Evolutionary conservation across 1,284 basidiomycete genomes (phyloP).

Genomic region (Cutaneotrichosporon curvatum): DNA sequence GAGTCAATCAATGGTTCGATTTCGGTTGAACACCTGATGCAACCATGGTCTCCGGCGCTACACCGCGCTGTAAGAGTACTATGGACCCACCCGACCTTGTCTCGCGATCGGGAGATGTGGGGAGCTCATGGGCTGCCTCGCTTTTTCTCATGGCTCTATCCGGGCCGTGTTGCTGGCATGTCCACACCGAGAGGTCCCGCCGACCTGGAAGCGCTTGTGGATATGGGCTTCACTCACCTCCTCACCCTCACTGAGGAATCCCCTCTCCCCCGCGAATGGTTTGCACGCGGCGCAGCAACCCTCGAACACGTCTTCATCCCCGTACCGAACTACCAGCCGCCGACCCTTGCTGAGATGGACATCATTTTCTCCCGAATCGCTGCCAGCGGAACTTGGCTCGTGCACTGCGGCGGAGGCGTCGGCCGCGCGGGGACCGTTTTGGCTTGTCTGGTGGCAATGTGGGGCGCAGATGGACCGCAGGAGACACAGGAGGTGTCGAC

Average conservation of each 20-base stretch:
- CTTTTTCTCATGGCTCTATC: conserved; percentile 58
- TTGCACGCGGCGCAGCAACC: conserved; percentile 46
- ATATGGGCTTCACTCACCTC: conserved; percentile 54
- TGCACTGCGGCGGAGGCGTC: conserved; percentile 60
- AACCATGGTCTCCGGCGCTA: conserved; percentile 49
- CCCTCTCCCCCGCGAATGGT: conserved; percentile 52
- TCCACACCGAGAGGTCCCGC: conserved; percentile 53
- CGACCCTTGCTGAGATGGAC: conserved; percentile 58
- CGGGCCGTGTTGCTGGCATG: conserved; percentile 56
- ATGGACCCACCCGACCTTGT: conserved; percentile 10
- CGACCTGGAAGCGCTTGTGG: conserved; percentile 51
- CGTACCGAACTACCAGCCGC: conserved; percentile 53
- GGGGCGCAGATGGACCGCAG: conserved; percentile 46
- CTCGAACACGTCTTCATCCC: conserved; percentile 56
- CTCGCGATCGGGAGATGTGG: conserved; percentile 14
- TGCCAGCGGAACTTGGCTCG: conserved; percentile 50
- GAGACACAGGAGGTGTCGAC: no score
- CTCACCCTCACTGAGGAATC: conserved; percentile 57
- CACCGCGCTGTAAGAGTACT: conserved; percentile 22
- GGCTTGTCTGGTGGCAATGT: conserved; percentile 56
- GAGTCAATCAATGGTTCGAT: conserved; percentile 24
- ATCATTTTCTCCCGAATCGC: conserved; percentile 51
- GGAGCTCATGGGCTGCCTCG: conserved; percentile 51
- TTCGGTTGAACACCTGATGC: conserved; percentile 37
- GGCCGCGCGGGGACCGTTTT: conserved; percentile 58